Percentiles rank a stretch among this genome's conserved stretches.
Evolutionary conservation across 1,284 basidiomycete genomes (phyloP).

Genomic region (Ustanciosporium gigantosporum): DNA sequence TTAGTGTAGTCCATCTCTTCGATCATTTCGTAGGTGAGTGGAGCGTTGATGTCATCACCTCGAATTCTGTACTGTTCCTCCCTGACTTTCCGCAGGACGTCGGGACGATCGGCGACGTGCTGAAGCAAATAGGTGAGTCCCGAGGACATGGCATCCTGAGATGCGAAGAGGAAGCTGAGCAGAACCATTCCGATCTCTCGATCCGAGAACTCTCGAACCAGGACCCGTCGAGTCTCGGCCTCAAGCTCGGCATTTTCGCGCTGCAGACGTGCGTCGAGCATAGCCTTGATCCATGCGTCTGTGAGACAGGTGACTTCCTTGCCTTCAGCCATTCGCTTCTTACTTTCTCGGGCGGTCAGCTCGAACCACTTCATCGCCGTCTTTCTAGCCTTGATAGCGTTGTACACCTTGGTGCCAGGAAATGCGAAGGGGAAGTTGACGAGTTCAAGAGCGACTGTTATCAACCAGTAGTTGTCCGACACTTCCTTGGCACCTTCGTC

Average conservation of each 20-base stretch:
- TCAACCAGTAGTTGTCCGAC: constrained; percentile 91
- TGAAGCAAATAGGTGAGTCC: constrained; percentile 88
- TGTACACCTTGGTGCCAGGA: constrained; percentile 89
- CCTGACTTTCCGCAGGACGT: constrained; percentile 82
- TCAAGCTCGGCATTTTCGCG: constrained; percentile 65
- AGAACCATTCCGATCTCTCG: constrained; percentile 96
- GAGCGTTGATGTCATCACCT: constrained; percentile 75
- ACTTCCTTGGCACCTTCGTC: constrained; percentile 78
- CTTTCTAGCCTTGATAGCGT: constrained; percentile 90
- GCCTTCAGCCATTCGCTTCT: constrained; percentile 80
- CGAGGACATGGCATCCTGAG: constrained; percentile 92
- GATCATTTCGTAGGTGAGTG: constrained; percentile 84
- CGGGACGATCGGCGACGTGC: constrained; percentile 88
- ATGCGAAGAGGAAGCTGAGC: constrained; percentile 90
- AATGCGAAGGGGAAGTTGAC: constrained; percentile 91
- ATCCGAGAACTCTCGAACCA: constrained; percentile 79
- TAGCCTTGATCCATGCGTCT: constrained; percentile 84
- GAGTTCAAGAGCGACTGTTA: constrained; percentile 91
- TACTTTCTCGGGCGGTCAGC: constrained; percentile 77
- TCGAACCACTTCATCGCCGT: constrained; percentile 81
- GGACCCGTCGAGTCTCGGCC: constrained; percentile 62
- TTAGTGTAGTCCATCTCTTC: constrained; percentile 91
- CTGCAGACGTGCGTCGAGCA: constrained; percentile 67
- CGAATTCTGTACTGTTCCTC: constrained; percentile 88
- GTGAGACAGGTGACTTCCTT: constrained; percentile 85